Base-by-base conservation (phyloP, 2,329 filamentous ascomycete species). In the Aureobasidium sp. region DNA sequence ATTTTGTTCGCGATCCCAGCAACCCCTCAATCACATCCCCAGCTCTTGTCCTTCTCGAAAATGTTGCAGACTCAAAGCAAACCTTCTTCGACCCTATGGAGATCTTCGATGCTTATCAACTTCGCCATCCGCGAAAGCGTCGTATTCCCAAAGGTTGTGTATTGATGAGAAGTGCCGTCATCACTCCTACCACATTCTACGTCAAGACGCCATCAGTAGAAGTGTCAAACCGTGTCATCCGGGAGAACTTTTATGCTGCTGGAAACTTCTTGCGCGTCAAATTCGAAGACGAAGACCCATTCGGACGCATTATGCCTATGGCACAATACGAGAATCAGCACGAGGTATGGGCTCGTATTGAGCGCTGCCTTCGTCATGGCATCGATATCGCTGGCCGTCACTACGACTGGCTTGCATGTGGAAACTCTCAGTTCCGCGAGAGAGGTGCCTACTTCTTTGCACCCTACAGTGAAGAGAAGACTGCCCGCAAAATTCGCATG, bases 391-490 rank as follows among this genome's bases (percentile, higher is more conserved):
- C 90, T 5, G 89, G 87, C 65, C 86, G 90, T 8, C 84, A 85
- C 63, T 99, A 91, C 72, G 83, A 93, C 67, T 97, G 97, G 66
- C 82, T 99, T 29, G 94, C 93, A 0, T 97, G 92, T 75, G 93
- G 94, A 0, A 97, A 94, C 72, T 97, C 94, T 0, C 94, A 99
- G 68, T 89, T 99, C 63, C 85, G 93, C 57, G 92, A 97, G 70
- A 86, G 93, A 67, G 89, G 92, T 0, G 92, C 90, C 0, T 97
- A 94, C 70, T 97, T 99, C 74, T 97, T 97, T 72, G 88, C 90
- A 5, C 83, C 89, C 0, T 52, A 42, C 37, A 39, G 35, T 9
- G 45, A 50, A 8, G 31, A 52, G 8, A 50, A 35, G 27, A 85
- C 84, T 0, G 90, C 90, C 59, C 82, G 88, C 19, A 80, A 87